These are phyloP conservation scores for Crotalaria pallida DNA, from an alignment of 306 rosid species.

Conservation along the genomic window DNA sequence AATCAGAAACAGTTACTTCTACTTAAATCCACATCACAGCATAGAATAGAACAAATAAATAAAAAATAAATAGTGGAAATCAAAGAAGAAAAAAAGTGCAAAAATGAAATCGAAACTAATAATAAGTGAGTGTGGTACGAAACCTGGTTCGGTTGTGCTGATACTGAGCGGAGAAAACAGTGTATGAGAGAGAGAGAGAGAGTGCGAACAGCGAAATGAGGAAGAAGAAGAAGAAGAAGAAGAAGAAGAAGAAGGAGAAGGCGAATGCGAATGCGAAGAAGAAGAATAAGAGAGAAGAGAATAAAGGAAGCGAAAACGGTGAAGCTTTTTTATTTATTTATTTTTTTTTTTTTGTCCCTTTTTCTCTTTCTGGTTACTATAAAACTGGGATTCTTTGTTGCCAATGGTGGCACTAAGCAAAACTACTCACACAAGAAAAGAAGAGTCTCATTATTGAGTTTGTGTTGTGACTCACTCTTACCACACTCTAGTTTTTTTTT, in stretches of 20 bases:
- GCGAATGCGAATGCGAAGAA: not conserved
- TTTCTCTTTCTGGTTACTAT: not conserved
- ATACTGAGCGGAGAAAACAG: not conserved
- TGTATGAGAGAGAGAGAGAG: not conserved
- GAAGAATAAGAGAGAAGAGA: not conserved
- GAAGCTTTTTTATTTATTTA: conserved; percentile 19
- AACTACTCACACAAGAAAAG: not conserved
- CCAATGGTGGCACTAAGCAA: not conserved
- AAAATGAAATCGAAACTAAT: not conserved
- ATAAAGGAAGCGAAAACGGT: conserved; percentile 1
- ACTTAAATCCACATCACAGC: conserved; percentile 19
- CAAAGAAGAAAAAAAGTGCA: not conserved
- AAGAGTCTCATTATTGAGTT: conserved; percentile 3
- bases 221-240: not conserved
- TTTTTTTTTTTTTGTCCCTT: too few relatives aligned
- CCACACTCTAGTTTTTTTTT: too few relatives aligned
- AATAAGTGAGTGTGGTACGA: not conserved
- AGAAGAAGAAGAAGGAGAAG: not conserved
- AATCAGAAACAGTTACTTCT: conserved; percentile 4
- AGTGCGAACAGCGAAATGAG: too few relatives aligned
- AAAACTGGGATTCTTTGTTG: not conserved
- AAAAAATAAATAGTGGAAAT: not conserved
- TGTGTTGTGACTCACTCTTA: too few relatives aligned
- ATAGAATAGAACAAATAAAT: too few relatives aligned
- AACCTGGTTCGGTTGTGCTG: conserved; percentile 26